Percentiles rank a stretch among this genome's conserved stretches.
These are phyloP conservation scores for Aureobasidium leucospermi DNA, from an alignment of 2,329 filamentous ascomycete species.

Conservation along the genomic window DNA sequence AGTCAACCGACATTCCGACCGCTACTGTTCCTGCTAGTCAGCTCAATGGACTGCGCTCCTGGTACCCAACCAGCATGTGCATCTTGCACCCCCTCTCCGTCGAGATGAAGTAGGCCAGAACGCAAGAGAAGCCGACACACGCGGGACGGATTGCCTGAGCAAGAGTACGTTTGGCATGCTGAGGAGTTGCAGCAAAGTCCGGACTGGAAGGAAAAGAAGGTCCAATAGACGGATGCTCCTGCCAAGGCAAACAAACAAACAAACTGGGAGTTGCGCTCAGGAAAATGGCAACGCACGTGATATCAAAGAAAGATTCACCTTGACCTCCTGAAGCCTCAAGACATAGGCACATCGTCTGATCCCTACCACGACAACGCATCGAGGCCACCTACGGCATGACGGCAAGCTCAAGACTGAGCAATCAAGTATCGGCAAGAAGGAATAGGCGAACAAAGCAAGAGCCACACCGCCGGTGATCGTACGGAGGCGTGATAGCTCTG, in stretches of 20 bases:
- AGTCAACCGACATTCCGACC: slow-evolving; percentile 1
- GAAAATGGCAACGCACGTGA: slow-evolving; percentile 9
- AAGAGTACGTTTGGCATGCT: background rate
- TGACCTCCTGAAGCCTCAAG: slow-evolving; percentile 1
- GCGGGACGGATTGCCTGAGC: background rate
- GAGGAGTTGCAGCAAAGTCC: background rate
- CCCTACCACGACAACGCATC: slow-evolving; percentile 9
- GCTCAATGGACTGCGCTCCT: background rate
- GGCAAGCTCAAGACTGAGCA: slow-evolving; percentile 26
- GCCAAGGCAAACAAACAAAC: slow-evolving; percentile 12
- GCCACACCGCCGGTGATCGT: slow-evolving; percentile 34
- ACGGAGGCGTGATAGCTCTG: slow-evolving; percentile 9
- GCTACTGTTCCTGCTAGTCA: background rate
- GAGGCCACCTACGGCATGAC: background rate
- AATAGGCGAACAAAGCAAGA: slow-evolving; percentile 35
- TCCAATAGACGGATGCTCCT: background rate
- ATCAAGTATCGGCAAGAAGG: slow-evolving; percentile 32
- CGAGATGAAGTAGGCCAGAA: background rate
- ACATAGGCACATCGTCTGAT: background rate
- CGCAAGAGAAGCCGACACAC: slow-evolving; percentile 7
- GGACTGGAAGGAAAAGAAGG: background rate
- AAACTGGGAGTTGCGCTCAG: background rate
- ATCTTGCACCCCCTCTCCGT: background rate
- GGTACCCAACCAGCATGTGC: slow-evolving; percentile 8
- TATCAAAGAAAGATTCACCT: slow-evolving; percentile 6